Percentiles rank a stretch among this genome's conserved stretches.
These are phyloP conservation scores for Apiotrichum gamsii DNA, from an alignment of 1,284 basidiomycete genomes.

Conservation along the genomic window DNA sequence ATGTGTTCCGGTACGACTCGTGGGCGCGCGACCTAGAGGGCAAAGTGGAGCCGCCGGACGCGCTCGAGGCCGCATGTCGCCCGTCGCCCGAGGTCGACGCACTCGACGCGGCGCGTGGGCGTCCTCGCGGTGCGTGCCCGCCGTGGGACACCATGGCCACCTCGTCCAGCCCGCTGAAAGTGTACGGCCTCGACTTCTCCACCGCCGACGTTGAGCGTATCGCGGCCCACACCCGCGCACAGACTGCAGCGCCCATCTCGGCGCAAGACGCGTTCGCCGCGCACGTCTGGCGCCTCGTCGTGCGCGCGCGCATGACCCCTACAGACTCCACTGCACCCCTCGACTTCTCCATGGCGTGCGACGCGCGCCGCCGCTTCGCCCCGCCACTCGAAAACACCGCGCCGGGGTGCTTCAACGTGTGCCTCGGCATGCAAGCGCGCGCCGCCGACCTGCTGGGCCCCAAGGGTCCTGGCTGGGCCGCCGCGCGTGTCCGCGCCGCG, in stretches of 20 bases:
- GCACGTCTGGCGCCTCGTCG: constrained; percentile 48
- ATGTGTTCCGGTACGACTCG: constrained; percentile 15
- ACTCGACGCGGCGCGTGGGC: constrained; percentile 14
- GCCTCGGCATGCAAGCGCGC: constrained; percentile 44
- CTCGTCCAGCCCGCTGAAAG: constrained; percentile 36
- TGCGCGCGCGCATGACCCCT: constrained; percentile 43
- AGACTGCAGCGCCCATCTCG: constrained; percentile 18
- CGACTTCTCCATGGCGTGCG: constrained; percentile 40
- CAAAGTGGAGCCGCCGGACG: too few species aligned
- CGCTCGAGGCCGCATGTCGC: too few species aligned
- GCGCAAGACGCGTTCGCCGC: constrained; percentile 50
- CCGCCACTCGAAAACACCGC: constrained; percentile 26
- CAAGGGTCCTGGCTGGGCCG: constrained; percentile 3
- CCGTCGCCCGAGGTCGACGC: neutral
- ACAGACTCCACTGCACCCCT: constrained; percentile 22
- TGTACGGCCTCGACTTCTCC: constrained; percentile 46
- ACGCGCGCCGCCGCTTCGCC: constrained; percentile 42
- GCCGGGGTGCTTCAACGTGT: constrained; percentile 23
- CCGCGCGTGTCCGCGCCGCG: constrained; percentile 34
- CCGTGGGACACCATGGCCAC: constrained; percentile 47
- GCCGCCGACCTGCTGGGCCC: constrained; percentile 34
- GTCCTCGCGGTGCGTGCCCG: constrained; percentile 33
- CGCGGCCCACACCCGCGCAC: constrained; percentile 4
- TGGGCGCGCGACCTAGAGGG: constrained; percentile 3
- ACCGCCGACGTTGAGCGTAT: constrained; percentile 44